phyloP scores from a whole-genome alignment of 306 rosid genomes.

The Prunus armeniaca region DNA sequence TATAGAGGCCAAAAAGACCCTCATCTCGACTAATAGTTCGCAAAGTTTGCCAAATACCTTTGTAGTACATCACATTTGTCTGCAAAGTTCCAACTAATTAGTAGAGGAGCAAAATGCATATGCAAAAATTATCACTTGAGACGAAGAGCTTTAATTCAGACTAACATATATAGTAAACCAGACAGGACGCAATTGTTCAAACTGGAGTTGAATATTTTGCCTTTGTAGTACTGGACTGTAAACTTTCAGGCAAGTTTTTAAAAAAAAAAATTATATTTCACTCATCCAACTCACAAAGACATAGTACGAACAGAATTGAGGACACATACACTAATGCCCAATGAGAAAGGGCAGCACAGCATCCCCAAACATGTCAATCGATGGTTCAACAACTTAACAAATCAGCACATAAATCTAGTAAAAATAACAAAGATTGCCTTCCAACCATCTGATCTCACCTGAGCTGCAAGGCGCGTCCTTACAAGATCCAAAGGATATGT shows the following conservation, averaged over 20 bases:
- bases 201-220: neutral
- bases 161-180: neutral
- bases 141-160: neutral
- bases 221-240: neutral
- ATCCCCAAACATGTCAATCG: neutral
- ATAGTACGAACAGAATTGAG: neutral
- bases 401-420: neutral
- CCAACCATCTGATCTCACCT: slow-evolving; percentile 44
- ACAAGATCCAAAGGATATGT: slow-evolving; percentile 98
- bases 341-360: neutral
- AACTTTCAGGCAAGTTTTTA: neutral
- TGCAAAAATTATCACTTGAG: neutral
- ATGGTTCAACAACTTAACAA: neutral
- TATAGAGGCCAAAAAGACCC: slow-evolving; percentile 83
- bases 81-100: slow-evolving; percentile 43
- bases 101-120: slow-evolving; percentile 13
- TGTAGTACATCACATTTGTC: slow-evolving; percentile 74
- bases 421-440: neutral
- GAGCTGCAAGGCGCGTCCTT: slow-evolving; percentile 97
- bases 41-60: slow-evolving; percentile 79
- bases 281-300: neutral
- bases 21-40: slow-evolving; percentile 77
- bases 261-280: no score
- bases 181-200: neutral
- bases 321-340: neutral